Evolutionary conservation across 108 stramenopile species (phyloP), one percentile per base, ranked within the genome.

Genomic region (Cylindrotheca fusiformis): DNA sequence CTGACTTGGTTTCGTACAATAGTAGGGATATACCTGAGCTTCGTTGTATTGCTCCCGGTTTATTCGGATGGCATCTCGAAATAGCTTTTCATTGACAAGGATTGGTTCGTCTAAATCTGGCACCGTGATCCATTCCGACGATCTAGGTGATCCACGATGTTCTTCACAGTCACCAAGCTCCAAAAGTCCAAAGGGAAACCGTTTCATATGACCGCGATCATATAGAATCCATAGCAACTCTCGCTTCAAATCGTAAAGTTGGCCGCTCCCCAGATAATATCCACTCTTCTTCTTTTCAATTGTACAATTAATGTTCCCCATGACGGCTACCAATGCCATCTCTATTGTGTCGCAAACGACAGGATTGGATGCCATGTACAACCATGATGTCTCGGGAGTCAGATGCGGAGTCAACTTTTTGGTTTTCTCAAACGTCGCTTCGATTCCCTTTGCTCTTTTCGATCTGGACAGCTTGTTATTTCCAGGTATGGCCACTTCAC

Each of bases 81-180:
- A 84, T 1, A 84, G 50, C 55, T 78, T 68, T 60, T 84, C 83
- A 53, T 58, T 68, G 8, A 17, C 14, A 1, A 51, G n/a, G 28
- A 58, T 59, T n/a, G 57, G 57, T 58, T 58, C 57, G 63, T 65
- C 60, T 48, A 76, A 53, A 21, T 45, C 65, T 3, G 59, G 31
- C 5, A 68, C 65, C 32, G 71, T 67, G 0, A 82, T 64, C 78
- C 68, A 71, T 67, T 76, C 61, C 59, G 69, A 28, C 18, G 80
- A 80, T 32, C 74, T 57, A 10, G 54, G 26, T 5, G 80, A 74
- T 36, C 65, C 61, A 45, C 75, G 45, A 57, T 81, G 71, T 44
- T 79, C 78, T 56, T 85, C 84, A 54, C 84, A 85, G n/a, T 85
- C 80, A 12, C 78, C 84, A 32, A 85, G 59, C 50, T 85, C 84